Base-by-base conservation (phyloP, 2,329 filamentous ascomycete genomes). In the Scedosporium apiospermum region DNA sequence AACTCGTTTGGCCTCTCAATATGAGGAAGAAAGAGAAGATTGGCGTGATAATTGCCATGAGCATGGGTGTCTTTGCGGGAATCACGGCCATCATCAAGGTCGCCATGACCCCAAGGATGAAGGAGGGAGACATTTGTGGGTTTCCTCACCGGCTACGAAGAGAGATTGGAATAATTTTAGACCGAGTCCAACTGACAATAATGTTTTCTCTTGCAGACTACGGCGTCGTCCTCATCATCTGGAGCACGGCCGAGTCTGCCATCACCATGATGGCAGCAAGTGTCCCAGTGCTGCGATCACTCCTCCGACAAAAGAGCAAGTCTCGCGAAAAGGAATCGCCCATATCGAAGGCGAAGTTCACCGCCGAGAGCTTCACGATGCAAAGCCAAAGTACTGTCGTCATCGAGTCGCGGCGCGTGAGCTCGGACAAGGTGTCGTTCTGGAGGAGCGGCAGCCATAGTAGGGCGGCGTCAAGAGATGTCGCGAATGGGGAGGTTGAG, bases 1-100 rank as follows among this genome's bases (percentile, higher is more conserved):
- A 67, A 30, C 65, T 71, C 12, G 57, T 71, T 34, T 67, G 68
- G 67, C 66, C 65, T 2, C 62, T 71, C 2, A 66, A 69, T 30
- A 71, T 71, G 68, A 68, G 68, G 60, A 58, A 64, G 1, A 66
- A 68, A 49, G 69, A 71, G 49, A 71, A 69, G 63, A 63, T 71
- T 12, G 64, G 69, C 10, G 68, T 67, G n/a, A 67, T 67, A 9
- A 49, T 66, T 2, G 69, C 68, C 12, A 69, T 71, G 64, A 69
- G 67, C 58, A 63, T 71, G 62, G 68, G 70, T 27, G 58, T 71
- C 18, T 67, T 70, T 16, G 66, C 66, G 14, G 66, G 64, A 3
- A 27, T 65, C 16, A 64, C 65, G 14, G 65, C 63, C 10, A 64
- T 67, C 27, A 62, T 67, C 27, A 67, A 67, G 44, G 60, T 64